A percentile compares a stretch with the other conserved stretches of the same genome.
Evolutionary conservation across 2,329 filamentous ascomycete genomes (phyloP).

Genomic region (Helminthosporium solani): DNA sequence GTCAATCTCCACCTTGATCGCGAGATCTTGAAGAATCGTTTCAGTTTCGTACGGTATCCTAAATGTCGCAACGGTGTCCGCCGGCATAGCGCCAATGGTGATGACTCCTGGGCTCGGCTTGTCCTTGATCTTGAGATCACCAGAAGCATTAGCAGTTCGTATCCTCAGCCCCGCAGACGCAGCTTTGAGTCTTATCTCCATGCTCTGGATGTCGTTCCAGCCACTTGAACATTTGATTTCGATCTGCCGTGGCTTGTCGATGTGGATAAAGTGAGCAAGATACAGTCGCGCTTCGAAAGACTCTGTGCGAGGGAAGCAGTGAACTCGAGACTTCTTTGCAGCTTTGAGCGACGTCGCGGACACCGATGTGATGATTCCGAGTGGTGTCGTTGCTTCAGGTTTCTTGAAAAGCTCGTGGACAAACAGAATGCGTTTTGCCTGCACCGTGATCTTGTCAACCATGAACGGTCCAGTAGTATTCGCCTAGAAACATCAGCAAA

Average conservation of each 20-base stretch:
- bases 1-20: slow-evolving; percentile 71
- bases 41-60: slow-evolving; percentile 82
- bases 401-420: slow-evolving; percentile 62
- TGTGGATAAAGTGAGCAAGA: slow-evolving; percentile 69
- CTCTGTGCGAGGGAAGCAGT: slow-evolving; percentile 70
- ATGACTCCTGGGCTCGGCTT: slow-evolving; percentile 50
- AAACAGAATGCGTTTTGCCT: slow-evolving; percentile 63
- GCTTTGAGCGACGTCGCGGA: slow-evolving; percentile 35
- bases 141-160: slow-evolving; percentile 54
- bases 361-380: slow-evolving; percentile 49
- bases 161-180: slow-evolving; percentile 62
- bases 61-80: slow-evolving; percentile 56
- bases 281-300: slow-evolving; percentile 68
- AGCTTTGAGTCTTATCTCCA: slow-evolving; percentile 56
- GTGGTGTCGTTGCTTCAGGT: slow-evolving; percentile 49
- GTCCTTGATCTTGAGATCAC: slow-evolving; percentile 44
- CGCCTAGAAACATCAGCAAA: slow-evolving; percentile 50
- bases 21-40: slow-evolving; percentile 68
- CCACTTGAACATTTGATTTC: slow-evolving; percentile 73
- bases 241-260: slow-evolving; percentile 76
- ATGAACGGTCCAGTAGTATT: slow-evolving; percentile 72
- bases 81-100: slow-evolving; percentile 46
- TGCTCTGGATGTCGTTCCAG: slow-evolving; percentile 63
- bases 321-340: slow-evolving; percentile 57
- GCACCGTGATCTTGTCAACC: slow-evolving; percentile 69